Evolutionary conservation across 257 asterid species (phyloP).

Genomic region (Petrea volubilis): DNA sequence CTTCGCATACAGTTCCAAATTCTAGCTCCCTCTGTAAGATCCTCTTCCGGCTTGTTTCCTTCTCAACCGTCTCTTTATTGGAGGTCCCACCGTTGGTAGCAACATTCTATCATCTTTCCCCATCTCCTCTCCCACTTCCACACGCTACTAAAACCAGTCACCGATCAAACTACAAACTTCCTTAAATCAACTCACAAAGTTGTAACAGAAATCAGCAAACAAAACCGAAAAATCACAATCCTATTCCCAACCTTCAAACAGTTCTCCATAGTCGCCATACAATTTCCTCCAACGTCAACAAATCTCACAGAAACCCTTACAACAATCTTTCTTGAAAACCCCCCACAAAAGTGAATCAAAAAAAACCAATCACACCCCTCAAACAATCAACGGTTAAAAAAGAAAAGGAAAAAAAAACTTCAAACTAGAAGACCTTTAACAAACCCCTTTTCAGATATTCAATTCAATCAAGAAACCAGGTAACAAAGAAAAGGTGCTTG

Average conservation of each 20-base stretch:
- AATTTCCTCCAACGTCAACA: conserved; percentile 13
- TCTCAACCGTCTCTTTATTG: conserved; percentile 89
- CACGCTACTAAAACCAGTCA: conserved; percentile 33
- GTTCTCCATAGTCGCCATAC: conserved; percentile 33
- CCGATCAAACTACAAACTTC: conserved; percentile 26
- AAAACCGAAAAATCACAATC: conserved; percentile 21
- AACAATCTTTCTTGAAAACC: background rate
- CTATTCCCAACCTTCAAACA: conserved; percentile 21
- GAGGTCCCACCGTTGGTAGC: conserved; percentile 95
- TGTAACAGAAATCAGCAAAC: conserved; percentile 30
- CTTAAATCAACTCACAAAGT: conserved; percentile 31
- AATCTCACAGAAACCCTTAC: background rate
- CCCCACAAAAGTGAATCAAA: background rate
- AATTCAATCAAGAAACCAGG: conserved; percentile 7
- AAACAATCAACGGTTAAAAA: conserved; percentile 8
- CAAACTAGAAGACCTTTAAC: conserved; percentile 6
- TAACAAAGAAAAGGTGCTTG: background rate
- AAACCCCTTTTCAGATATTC: background rate
- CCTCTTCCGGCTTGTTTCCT: conserved; percentile 99
- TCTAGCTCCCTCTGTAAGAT: conserved; percentile 98
- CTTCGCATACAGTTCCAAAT: conserved; percentile 23
- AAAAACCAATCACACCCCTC: conserved; percentile 5
- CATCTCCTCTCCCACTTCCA: conserved; percentile 58
- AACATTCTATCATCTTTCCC: conserved; percentile 73
- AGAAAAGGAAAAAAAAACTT: background rate